Base-by-base conservation (phyloP, 139 green algal species). In the Diplosphaera chodatii region DNA sequence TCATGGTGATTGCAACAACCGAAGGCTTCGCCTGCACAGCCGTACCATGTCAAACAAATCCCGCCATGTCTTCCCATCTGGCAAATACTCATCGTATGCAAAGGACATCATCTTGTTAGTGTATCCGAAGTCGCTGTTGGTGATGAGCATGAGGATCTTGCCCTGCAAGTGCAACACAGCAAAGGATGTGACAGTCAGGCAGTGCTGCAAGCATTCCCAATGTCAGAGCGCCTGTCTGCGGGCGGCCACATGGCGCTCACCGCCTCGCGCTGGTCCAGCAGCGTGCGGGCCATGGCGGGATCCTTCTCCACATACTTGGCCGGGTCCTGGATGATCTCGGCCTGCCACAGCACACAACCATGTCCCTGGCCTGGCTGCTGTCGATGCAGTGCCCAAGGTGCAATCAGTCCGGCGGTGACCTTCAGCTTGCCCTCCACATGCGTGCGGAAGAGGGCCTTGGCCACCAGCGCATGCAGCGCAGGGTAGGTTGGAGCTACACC, bases 351-450 rank as follows among this genome's bases (percentile, higher is more conserved):
- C n/a, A n/a, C n/a, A n/a, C n/a, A n/a, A n/a, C n/a, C n/a, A n/a
- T n/a, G n/a, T n/a, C n/a, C n/a, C n/a, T n/a, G n/a, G n/a, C n/a
- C n/a, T n/a, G n/a, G n/a, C n/a, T n/a, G n/a, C n/a, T n/a, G n/a
- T n/a, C n/a, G n/a, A n/a, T n/a, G n/a, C n/a, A n/a, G n/a, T n/a
- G n/a, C n/a, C n/a, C n/a, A n/a, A n/a, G n/a, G n/a, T n/a, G n/a
- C n/a, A n/a, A n/a, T n/a, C n/a, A n/a, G n/a, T n/a, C n/a, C n/a
- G 32, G 5, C 15, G 25, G 25, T 5, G 3, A 41, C 32, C 82
- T 97, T 97, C 23, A 97, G 87, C 81, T 92, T 87, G 32, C 91
- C 91, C 75, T 97, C 92, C 30, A 98, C 93, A 76, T 98, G 94
- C 0, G 93, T 92, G 40, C 85, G 74, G 83, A 94, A 98, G 41